phyloP scores from a whole-genome alignment of 176 grass and related monocot genomes.

The Canna indica region DNA sequence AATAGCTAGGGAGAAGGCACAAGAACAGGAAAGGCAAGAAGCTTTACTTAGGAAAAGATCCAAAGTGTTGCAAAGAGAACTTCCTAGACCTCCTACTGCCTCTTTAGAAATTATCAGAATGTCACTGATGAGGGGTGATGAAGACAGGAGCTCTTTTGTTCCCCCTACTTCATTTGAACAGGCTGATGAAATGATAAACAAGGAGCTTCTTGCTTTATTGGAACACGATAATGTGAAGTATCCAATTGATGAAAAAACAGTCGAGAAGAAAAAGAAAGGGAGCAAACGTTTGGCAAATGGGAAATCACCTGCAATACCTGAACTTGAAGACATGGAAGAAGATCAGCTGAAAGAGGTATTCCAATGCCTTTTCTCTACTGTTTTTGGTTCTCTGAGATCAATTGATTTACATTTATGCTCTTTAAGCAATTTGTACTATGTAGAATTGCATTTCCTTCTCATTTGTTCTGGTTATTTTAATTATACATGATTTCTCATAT shows the following conservation, averaged over 20 bases:
- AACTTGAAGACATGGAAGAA: constrained; percentile 78
- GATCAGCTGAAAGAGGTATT: constrained; percentile 57
- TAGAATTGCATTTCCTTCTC: neutral
- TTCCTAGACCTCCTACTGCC: constrained; percentile 65
- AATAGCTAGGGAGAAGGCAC: constrained; percentile 57
- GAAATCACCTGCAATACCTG: constrained; percentile 32
- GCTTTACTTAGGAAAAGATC: constrained; percentile 82
- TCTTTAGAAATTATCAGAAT: constrained; percentile 60
- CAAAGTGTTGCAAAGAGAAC: constrained; percentile 81
- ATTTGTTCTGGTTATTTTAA: neutral
- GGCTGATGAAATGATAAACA: constrained; percentile 69
- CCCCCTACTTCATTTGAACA: constrained; percentile 82
- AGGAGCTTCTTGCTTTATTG: constrained; percentile 60
- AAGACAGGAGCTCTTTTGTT: constrained; percentile 69
- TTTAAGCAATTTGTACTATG: neutral
- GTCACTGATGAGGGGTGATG: constrained; percentile 59
- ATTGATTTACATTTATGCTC: neutral
- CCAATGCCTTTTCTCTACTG: neutral
- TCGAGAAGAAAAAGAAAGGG: constrained; percentile 63
- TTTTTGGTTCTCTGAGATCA: neutral
- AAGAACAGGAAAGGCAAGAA: constrained; percentile 61
- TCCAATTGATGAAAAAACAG: constrained; percentile 54
- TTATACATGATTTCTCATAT: neutral
- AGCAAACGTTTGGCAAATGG: constrained; percentile 34
- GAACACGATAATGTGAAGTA: constrained; percentile 90